A percentile compares a stretch with the other conserved stretches of the same genome.
Evolutionary conservation across 1,284 basidiomycete species (phyloP).

Genomic region (Neolentinus lepideus): DNA sequence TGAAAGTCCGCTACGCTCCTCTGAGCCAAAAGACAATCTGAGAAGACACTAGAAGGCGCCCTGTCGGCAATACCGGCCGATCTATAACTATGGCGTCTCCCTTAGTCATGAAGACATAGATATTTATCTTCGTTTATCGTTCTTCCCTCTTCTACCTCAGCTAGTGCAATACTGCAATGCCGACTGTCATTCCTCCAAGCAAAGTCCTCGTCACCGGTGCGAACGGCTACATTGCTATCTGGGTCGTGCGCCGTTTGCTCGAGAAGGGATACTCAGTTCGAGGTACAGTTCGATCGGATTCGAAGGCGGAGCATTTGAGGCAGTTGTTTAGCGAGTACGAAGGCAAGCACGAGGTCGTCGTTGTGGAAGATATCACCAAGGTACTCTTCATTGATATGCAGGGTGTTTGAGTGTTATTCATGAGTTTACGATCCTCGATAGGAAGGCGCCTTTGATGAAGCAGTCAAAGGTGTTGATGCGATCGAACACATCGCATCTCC

Average conservation of each 20-base stretch:
- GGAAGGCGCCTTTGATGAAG: constrained; percentile 32
- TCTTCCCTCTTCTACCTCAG: no score
- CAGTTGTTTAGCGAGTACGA: constrained; percentile 37
- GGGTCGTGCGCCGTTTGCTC: constrained; percentile 30
- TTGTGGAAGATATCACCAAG: constrained; percentile 51
- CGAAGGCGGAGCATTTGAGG: constrained; percentile 42
- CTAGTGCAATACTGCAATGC: constrained; percentile 13
- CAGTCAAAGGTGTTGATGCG: constrained; percentile 33
- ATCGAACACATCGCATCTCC: constrained; percentile 41
- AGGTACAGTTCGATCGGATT: constrained; percentile 45
- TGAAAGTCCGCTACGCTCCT: no score
- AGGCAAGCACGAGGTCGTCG: constrained; percentile 39
- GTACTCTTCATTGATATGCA: constrained; percentile 18
- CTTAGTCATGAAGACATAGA: no score
- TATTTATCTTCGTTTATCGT: no score
- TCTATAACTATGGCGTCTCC: no score
- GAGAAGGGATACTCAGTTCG: constrained; percentile 42
- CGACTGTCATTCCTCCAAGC: constrained; percentile 17
- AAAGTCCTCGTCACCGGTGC: constrained; percentile 33
- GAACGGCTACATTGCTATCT: constrained; percentile 34
- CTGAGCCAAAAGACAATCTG: no score
- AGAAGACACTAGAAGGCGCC: no score
- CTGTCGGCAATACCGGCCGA: no score
- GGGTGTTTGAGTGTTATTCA: background rate
- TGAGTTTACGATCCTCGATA: constrained; percentile 4